phyloP scores from a whole-genome alignment of 768 basidiomycete genomes.

The Amanita inopinata region DNA sequence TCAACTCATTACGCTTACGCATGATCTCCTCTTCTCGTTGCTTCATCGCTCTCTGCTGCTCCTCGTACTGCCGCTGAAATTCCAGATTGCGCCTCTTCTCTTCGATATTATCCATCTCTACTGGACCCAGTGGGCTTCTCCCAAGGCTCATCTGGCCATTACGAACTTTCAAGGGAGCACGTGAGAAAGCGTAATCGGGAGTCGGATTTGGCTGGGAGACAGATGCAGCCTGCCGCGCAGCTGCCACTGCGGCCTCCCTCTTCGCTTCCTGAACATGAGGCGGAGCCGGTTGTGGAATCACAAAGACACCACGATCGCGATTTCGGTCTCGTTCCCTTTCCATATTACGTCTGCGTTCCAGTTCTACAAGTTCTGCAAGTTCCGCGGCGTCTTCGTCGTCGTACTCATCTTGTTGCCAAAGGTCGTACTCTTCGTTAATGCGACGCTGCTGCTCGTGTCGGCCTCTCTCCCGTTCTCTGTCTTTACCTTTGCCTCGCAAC shows the following conservation, averaged over 20 bases:
- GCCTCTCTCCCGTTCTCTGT: slow-evolving; percentile 2
- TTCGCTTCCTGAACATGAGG: slow-evolving; percentile 7
- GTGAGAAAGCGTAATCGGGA: slow-evolving; percentile 22
- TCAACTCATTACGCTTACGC: slow-evolving; percentile 22
- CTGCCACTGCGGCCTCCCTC: slow-evolving; percentile 9
- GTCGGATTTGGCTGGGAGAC: slow-evolving; percentile 7
- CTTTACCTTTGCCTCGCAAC: slow-evolving; percentile 8
- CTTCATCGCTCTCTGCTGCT: slow-evolving; percentile 35
- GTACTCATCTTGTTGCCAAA: slow-evolving; percentile 6
- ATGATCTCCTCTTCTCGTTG: slow-evolving; percentile 38
- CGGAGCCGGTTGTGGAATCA: slow-evolving; percentile 2
- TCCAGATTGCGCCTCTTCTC: slow-evolving; percentile 5
- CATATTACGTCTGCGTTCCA: slow-evolving; percentile 2
- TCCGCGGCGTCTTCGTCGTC: slow-evolving; percentile 3
- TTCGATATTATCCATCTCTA: neutral
- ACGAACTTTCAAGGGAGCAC: slow-evolving; percentile 14
- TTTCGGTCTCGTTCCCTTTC: neutral
- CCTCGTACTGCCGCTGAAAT: slow-evolving; percentile 14
- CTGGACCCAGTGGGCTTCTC: neutral
- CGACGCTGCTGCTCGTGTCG: slow-evolving; percentile 6
- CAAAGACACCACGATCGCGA: slow-evolving; percentile 7
- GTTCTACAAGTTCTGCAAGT: slow-evolving; percentile 3
- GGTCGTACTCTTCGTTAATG: slow-evolving; percentile 2
- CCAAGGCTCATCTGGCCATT: neutral
- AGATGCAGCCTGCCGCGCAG: slow-evolving; percentile 16